Evolutionary conservation across 352 stramenopile genomes (phyloP), one percentile per base, ranked within the genome.

Genomic region (Globisporangium solare): DNA sequence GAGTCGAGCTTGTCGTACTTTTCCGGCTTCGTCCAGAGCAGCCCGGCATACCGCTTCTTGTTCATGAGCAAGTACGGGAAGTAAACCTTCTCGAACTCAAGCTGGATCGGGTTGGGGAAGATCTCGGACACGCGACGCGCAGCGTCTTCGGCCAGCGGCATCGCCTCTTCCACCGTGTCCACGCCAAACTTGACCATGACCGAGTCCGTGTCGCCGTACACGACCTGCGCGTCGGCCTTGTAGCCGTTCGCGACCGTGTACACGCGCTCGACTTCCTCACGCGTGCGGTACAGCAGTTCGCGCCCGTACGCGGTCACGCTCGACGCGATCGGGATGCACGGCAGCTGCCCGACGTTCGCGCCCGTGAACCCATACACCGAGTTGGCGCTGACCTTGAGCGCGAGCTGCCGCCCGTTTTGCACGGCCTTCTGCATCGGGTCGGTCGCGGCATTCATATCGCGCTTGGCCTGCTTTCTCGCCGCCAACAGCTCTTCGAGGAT

Each of bases 1-100:
- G 89, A 97, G 71, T 99, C 97, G 65, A 99, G 88, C 73, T 99
- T 99, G 76, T 99, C 97, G 65, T 98, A 98, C 63, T 99, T 99
- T 2, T 99, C 96, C 3, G 92, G 77, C 31, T 76, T 83, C 6
- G 80, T 94, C 80, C 83, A 93, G 11, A 93, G 66, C 52, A 94
- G 56, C 32, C 80, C 83, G 46, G 83, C 80, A 56, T 94, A 92
- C 15, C 97, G 83, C 74, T 99, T 99, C 83, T 99, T 99, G 82
- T 99, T 99, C 96, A 99, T 99, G 18, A 99, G 83, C 61, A 99
- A 73, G 64, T 99, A 99, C 14, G 97, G 98, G 59, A 95, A 99
- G 73, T 99, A 99, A 1, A 99, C 95, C 68, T 99, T 99, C 67
- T 99, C 97, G 63, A 99, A 99, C 68, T 99, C 97, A 43, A 99